phyloP scores from a whole-genome alignment of 371 early-diverging fungal genomes.

The Blakeslea trispora region DNA sequence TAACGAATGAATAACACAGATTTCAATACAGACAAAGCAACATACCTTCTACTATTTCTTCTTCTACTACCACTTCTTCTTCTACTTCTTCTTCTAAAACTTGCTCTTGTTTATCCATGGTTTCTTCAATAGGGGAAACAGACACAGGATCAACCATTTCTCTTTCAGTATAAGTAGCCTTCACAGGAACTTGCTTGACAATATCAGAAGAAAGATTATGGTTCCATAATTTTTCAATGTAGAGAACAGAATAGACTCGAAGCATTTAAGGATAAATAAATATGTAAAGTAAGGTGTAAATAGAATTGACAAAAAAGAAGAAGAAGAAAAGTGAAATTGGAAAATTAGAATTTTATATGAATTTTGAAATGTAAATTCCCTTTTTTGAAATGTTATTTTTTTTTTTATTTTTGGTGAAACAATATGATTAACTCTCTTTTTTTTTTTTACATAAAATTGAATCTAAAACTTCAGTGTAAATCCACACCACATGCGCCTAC shows the following conservation, averaged over 20 bases:
- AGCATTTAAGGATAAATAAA: constrained; percentile 15
- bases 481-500: too few species aligned
- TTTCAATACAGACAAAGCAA: too few species aligned
- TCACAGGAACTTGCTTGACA: neutral
- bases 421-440: neutral
- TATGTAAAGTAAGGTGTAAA: neutral
- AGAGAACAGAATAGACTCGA: constrained; percentile 23
- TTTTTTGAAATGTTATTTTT: too few species aligned
- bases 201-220: neutral
- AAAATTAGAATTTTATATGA: too few species aligned
- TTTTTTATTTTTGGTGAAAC: too few species aligned
- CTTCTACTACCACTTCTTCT: too few species aligned
- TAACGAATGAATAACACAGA: too few species aligned
- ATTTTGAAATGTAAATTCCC: neutral
- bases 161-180: neutral
- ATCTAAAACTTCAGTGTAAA: too few species aligned
- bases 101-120: neutral
- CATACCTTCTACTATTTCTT: too few species aligned
- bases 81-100: neutral
- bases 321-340: neutral
- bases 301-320: constrained; percentile 1
- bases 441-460: too few species aligned
- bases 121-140: neutral
- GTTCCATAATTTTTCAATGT: constrained; percentile 24
- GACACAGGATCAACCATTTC: neutral